Evolutionary conservation across 2,329 filamentous ascomycete species (phyloP), one percentile per base, ranked within the genome.

Genomic region (Cladosporium austrohemisphaericum): DNA sequence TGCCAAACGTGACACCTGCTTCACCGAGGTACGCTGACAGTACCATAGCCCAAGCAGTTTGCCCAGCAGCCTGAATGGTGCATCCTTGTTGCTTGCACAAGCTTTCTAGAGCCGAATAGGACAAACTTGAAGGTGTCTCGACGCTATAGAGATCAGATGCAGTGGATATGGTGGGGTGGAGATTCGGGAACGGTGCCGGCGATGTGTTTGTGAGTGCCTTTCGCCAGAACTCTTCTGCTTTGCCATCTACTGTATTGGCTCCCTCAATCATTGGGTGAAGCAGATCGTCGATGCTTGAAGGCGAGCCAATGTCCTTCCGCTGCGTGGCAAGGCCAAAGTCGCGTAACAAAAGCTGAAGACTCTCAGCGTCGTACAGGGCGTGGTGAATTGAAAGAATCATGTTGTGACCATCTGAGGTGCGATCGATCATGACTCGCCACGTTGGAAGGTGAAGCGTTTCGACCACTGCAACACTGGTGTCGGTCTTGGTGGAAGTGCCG

Each of bases 291-390:
- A 81, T 65, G 3, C 69, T 55, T n/a, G 60, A 37, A 3, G 61
- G 53, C 6, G 52, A 38, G 1, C 51, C 43, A 1, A 69, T 43
- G 2, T 50, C 9, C 2, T 60, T 52, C 3, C 60, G 65, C 7
- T 60, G 52, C 26, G 78, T 73, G 9, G 65, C 59, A 28, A 57
- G 59, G 2, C 67, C 59, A 10, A 95, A 71, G 56, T 85, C 79
- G 0, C 71, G 61, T 2, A 95, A 67, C 1, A 96, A 75, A 1
- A 74, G 61, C 3, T 79, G 72, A 9, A 96, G 70, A 7, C 88
- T 90, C 32, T 81, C 76, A 0, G 89, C 91, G 69, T 96, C 91
- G 57, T 94, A 96, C 0, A 96, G 71, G 0, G 87, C 86, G 68
- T 96, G 91, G 55, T 94, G 85, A 2, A 89, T 74, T 8, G 74